These are phyloP conservation scores for Trifolium dubium DNA, from an alignment of 306 rosid species.

Conservation along the genomic window DNA sequence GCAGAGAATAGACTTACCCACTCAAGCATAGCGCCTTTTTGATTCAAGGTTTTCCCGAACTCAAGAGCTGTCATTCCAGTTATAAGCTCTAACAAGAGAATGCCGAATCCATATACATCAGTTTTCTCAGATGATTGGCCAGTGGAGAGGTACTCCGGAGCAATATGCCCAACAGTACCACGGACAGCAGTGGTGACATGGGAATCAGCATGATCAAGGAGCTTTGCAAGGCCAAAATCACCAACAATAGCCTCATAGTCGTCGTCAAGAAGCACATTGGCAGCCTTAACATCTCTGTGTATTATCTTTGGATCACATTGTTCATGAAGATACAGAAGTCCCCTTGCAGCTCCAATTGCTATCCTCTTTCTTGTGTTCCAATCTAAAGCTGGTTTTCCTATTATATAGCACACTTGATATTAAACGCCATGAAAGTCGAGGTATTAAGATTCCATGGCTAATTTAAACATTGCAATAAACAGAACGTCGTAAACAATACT, in stretches of 20 bases:
- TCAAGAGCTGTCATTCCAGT: slow-evolving; percentile 97
- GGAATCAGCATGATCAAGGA: slow-evolving; percentile 92
- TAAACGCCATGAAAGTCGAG: background rate
- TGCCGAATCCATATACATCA: slow-evolving; percentile 94
- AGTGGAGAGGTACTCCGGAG: slow-evolving; percentile 96
- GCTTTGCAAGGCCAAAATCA: slow-evolving; percentile 98
- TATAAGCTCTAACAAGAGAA: slow-evolving; percentile 90
- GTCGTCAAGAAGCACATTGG: slow-evolving; percentile 94
- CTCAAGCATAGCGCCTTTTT: slow-evolving; percentile 93
- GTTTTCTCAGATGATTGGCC: slow-evolving; percentile 99
- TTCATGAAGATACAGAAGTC: slow-evolving; percentile 91
- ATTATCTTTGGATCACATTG: slow-evolving; percentile 98
- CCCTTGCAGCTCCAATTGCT: slow-evolving; percentile 97
- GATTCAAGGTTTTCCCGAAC: slow-evolving; percentile 85
- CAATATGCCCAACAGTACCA: slow-evolving; percentile 98
- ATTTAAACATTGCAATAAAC: background rate
- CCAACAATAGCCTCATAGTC: slow-evolving; percentile 87
- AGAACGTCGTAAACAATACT: slow-evolving; percentile 7
- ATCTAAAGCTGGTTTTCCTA: slow-evolving; percentile 91
- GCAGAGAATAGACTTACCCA: slow-evolving; percentile 70
- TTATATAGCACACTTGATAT: slow-evolving; percentile 32
- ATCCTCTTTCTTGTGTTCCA: slow-evolving; percentile 96
- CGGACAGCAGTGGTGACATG: slow-evolving; percentile 99
- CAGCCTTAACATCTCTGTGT: slow-evolving; percentile 98
- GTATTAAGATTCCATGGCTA: slow-evolving; percentile 4